Evolutionary conservation across 2,329 filamentous ascomycete species (phyloP).

Genomic region (Xylaria sp.): DNA sequence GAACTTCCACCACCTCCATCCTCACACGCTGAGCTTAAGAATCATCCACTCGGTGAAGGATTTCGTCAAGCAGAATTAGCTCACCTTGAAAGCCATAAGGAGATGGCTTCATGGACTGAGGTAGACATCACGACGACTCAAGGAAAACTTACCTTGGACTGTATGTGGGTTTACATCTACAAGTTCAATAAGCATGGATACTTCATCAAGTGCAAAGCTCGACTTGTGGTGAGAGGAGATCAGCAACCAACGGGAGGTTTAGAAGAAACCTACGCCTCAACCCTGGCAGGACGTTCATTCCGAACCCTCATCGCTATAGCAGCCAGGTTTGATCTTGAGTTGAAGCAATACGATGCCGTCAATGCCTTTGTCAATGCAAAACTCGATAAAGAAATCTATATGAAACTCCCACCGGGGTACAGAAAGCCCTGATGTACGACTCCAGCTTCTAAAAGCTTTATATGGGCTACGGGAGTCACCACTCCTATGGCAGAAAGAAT

Average conservation of each 20-base stretch:
- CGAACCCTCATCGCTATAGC: neutral
- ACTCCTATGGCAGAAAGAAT: neutral
- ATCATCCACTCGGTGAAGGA: too few species aligned
- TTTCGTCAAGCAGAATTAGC: too few species aligned
- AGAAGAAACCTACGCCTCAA: neutral
- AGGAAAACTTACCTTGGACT: neutral
- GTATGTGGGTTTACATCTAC: conserved; percentile 5
- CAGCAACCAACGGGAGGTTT: neutral
- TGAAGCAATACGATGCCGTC: neutral
- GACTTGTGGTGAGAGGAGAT: conserved; percentile 1
- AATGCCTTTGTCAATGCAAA: neutral
- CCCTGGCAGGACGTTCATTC: neutral
- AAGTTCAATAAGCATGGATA: conserved; percentile 4
- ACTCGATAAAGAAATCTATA: neutral
- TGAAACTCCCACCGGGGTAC: neutral
- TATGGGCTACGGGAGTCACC: neutral
- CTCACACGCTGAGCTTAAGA: too few species aligned
- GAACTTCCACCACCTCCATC: too few species aligned
- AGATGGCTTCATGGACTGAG: neutral
- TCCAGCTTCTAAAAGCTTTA: neutral
- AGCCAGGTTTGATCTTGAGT: neutral
- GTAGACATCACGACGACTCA: neutral
- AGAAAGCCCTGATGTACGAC: neutral
- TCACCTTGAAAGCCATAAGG: neutral
- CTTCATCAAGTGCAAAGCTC: neutral